Conservation (phyloP, 164 flowering plant species). For the Macadamia integrifolia region DNA sequence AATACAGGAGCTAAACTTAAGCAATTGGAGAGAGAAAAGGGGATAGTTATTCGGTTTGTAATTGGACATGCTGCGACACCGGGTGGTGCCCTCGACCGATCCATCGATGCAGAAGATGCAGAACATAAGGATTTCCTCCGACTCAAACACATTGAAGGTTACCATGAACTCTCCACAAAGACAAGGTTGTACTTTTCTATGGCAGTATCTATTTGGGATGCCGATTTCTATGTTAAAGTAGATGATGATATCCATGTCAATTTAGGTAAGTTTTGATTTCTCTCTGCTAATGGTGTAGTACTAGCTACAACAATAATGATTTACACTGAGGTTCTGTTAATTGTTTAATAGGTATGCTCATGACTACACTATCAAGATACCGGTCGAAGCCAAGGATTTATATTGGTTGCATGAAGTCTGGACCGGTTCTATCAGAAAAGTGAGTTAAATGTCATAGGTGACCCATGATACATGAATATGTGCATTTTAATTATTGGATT, state of each 20-base stretch:
- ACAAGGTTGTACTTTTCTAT: constrained; percentile 68
- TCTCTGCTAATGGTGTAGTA: not conserved
- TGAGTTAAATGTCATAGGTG: constrained; percentile 19
- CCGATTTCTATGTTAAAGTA: constrained; percentile 77
- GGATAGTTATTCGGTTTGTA: constrained; percentile 69
- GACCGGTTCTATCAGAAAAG: constrained; percentile 83
- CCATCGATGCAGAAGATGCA: constrained; percentile 60
- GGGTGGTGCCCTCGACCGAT: constrained; percentile 55
- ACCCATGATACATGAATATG: not conserved
- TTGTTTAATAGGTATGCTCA: constrained; percentile 42
- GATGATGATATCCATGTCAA: constrained; percentile 88
- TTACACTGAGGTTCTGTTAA: too few species aligned
- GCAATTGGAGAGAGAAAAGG: constrained; percentile 71
- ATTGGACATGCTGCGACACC: constrained; percentile 74
- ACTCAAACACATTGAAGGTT: constrained; percentile 76
- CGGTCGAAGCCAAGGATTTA: constrained; percentile 54
- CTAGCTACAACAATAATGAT: too few species aligned
- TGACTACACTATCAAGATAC: constrained; percentile 37
- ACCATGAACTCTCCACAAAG: constrained; percentile 77
- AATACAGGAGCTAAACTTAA: constrained; percentile 45
- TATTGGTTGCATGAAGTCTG: constrained; percentile 94
- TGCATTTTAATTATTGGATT: not conserved
- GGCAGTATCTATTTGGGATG: constrained; percentile 67
- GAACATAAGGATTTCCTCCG: constrained; percentile 60
- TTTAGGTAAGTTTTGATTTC: constrained; percentile 31